Base-by-base conservation (phyloP, 2,329 filamentous ascomycete species). In the Cryphonectria japonica region DNA sequence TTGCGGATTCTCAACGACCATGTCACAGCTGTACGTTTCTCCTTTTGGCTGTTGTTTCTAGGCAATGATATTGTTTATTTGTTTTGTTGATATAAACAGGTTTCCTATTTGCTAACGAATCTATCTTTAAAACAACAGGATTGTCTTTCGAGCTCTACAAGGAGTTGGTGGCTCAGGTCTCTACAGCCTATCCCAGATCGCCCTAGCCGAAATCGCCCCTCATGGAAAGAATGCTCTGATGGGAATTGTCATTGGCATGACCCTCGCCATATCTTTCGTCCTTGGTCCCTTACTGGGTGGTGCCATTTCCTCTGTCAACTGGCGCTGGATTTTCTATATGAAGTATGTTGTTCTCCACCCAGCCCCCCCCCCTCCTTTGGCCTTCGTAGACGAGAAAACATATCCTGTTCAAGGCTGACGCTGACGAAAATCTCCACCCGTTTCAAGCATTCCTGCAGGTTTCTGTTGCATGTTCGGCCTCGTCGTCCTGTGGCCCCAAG, bases 251-350 rank as follows among this genome's bases (percentile, higher is more conserved):
- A 82, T 89, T 19, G 87, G 87, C 8, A 81, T 85, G 46, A 89
- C 87, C 2, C 82, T 89, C 6, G 86, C 87, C 1, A 79, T 87
- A 16, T 86, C 88, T 0, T 89, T 89, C 73, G 83, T 90, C 3
- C 80, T 90, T 0, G 88, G 88, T 0, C 87, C 88, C 0, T 77
- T 90, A 2, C 78, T 90, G 3, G 88, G 88, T 5, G 88, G 88
- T 1, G 79, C 84, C 3, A 85, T 91, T 32, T 84, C 86, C 0
- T 85, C n/a, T 78, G 82, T 83, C 26, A 83, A 81, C 60, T 91
- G 88, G 88, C 82, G 85, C 66, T 88, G 87, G 82, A 82, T 90
- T 54, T 90, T 90, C 77, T 86, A 87, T 77, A 85, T 90, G 77
- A 91, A 91, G 87, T 89, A 78, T 62, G 84, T 50, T 26, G 26